A percentile compares a stretch with the other conserved stretches of the same genome.
These are phyloP conservation scores for Sporodiniella umbellata DNA, from an alignment of 371 early-diverging fungal genomes.

Conservation along the genomic window DNA sequence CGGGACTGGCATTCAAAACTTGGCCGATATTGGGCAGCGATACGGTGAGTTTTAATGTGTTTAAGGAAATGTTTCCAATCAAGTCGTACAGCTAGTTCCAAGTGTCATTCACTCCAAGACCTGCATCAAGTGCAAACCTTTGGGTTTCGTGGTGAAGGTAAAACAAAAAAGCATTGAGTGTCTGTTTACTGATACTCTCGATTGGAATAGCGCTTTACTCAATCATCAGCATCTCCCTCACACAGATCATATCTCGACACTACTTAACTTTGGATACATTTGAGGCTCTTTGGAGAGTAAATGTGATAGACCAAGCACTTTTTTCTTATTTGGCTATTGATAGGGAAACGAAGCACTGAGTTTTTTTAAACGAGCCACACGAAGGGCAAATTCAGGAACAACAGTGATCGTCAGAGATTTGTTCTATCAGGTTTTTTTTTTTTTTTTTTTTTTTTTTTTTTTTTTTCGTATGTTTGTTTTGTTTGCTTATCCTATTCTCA, in stretches of 20 bases:
- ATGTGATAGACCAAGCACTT: no score
- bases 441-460: background rate
- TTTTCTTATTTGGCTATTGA: no score
- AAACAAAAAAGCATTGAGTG: no score
- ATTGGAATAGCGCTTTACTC: slow-evolving; percentile 50
- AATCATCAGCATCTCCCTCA: slow-evolving; percentile 48
- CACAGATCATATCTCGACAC: slow-evolving; percentile 58
- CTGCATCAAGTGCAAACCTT: slow-evolving; percentile 43
- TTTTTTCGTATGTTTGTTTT: background rate
- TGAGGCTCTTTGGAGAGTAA: slow-evolving; percentile 57
- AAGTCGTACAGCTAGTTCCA: slow-evolving; percentile 48
- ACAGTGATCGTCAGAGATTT: slow-evolving; percentile 58
- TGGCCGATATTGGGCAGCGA: slow-evolving; percentile 48
- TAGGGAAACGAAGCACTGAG: slow-evolving; percentile 51
- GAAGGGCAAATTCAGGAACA: slow-evolving; percentile 52
- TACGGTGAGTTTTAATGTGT: slow-evolving; percentile 42
- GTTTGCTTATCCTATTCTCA: background rate
- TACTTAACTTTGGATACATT: slow-evolving; percentile 27
- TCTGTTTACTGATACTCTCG: no score
- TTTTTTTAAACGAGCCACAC: slow-evolving; percentile 19
- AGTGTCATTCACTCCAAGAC: slow-evolving; percentile 44
- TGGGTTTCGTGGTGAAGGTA: slow-evolving; percentile 78
- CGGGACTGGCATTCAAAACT: slow-evolving; percentile 57
- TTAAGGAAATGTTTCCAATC: background rate
- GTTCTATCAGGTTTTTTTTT: slow-evolving; percentile 61